Base-by-base conservation (phyloP, 768 basidiomycete genomes). In the Termitomyces sp. region DNA sequence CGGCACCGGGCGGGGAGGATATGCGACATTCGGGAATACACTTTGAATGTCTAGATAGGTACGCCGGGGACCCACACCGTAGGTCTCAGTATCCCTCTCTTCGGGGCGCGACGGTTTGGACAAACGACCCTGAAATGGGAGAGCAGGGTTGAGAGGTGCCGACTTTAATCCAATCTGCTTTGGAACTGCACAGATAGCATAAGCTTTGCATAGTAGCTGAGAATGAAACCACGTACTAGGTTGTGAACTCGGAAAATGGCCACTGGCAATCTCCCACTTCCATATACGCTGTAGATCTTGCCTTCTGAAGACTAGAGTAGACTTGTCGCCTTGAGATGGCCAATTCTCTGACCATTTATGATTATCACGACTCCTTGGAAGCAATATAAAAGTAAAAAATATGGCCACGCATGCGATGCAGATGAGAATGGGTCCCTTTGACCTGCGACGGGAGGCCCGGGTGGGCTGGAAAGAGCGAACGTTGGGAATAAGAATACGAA, bases 231-330 rank as follows among this genome's bases (percentile, higher is more conserved):
- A 70, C 89, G 66, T 70, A 90, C 91, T 82, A 47, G 78, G 77
- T 48, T 81, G 76, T 45, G 73, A 75, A 66, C 88, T 90, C 22
- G 94, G 94, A 72, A 88, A 89, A 72, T 95, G 93, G 6, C 94
- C 94, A 60, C 89, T 89, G 39, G 85, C 80, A 53, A 97, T 79
- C 75, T 96, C 94, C 94, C 94, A 97, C 57, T 83, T 80, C 94
- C 94, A 97, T 66, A 98, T 88, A 66, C 83, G 78, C 67, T 88
- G 88, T 29, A 95, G 68, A 63, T 94, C 88, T 39, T 85, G 76
- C 25, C 84, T 76, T 38, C 74, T 73, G 61, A 82, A 91, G 35
- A 90, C 86, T 25, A 91, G 77, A 35, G 90, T 90, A 2, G 89
- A 73, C 15, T 81, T 73, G 32, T 86, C 77, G 2, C 67, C 64